These are phyloP conservation scores for Volvox carteri DNA, from an alignment of 163 green algal genomes.

Conservation along the genomic window DNA sequence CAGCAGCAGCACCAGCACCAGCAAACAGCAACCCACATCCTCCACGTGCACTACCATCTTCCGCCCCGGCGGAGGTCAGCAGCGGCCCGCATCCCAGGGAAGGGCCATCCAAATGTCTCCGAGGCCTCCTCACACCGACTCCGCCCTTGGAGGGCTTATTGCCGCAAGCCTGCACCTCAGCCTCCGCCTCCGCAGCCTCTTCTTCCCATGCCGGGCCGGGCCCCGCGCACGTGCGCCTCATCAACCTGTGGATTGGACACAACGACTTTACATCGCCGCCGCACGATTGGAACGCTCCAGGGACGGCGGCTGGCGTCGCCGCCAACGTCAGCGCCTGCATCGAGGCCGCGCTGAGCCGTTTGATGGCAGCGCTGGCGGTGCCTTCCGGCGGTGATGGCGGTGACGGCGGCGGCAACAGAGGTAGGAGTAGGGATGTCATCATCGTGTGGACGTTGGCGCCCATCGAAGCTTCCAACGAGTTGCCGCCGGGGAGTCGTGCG, in stretches of 20 bases:
- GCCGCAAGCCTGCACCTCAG: neutral
- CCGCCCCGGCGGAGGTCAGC: no score
- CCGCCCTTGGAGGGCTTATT: neutral
- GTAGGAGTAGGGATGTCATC: neutral
- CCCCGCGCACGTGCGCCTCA: neutral
- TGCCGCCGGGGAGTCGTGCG: neutral
- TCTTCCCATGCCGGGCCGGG: neutral
- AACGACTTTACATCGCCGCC: neutral
- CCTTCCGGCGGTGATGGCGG: neutral
- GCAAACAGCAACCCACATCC: neutral
- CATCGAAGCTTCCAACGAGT: neutral
- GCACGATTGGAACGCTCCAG: neutral
- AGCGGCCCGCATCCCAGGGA: no score
- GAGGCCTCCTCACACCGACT: neutral
- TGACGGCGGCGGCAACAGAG: neutral
- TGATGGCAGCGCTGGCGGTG: neutral
- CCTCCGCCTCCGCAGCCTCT: neutral
- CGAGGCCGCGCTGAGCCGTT: neutral
- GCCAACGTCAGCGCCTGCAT: neutral
- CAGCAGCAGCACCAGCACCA: neutral
- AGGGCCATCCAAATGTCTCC: neutral
- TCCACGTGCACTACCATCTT: no score
- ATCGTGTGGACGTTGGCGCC: neutral
- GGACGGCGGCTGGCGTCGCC: neutral
- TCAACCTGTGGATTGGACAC: constrained; percentile 9